A percentile compares a stretch with the other conserved stretches of the same genome.
These are phyloP conservation scores for Aureobasidium sp. DNA, from an alignment of 2,329 filamentous ascomycete species.

Conservation along the genomic window DNA sequence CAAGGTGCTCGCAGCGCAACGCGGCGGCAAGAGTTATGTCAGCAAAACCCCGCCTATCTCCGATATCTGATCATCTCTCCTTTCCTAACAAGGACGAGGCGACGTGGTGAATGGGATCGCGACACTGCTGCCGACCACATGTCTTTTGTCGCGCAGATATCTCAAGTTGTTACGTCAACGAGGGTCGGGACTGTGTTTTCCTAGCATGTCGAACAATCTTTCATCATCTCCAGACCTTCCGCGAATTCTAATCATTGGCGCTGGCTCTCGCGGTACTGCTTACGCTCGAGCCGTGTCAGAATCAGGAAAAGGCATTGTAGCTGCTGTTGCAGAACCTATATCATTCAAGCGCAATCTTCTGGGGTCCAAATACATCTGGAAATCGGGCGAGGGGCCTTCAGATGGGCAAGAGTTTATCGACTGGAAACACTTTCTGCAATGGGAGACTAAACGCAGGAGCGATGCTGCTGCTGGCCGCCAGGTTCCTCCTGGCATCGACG, in stretches of 20 bases:
- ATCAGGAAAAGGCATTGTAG: conserved; percentile 61
- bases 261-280: conserved; percentile 67
- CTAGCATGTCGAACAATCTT: not conserved
- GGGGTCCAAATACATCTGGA: conserved; percentile 68
- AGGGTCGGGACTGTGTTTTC: too few species aligned
- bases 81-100: not conserved
- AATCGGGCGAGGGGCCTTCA: conserved; percentile 34
- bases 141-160: not conserved
- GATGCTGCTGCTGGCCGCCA: conserved; percentile 42
- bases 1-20: not conserved
- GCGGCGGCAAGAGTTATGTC: conserved; percentile 11
- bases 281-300: conserved; percentile 64
- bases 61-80: not conserved
- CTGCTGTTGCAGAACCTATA: conserved; percentile 74
- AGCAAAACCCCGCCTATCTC: conserved; percentile 10
- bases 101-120: not conserved
- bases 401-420: conserved; percentile 63
- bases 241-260: conserved; percentile 72
- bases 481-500: conserved; percentile 40
- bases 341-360: conserved; percentile 67
- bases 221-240: conserved; percentile 12
- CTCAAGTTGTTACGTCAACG: too few species aligned
- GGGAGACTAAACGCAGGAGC: conserved; percentile 57
- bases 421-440: conserved; percentile 71
- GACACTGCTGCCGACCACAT: not conserved